Base-by-base conservation (phyloP, 148 eudicot species). In the Chenopodium quinoa region DNA sequence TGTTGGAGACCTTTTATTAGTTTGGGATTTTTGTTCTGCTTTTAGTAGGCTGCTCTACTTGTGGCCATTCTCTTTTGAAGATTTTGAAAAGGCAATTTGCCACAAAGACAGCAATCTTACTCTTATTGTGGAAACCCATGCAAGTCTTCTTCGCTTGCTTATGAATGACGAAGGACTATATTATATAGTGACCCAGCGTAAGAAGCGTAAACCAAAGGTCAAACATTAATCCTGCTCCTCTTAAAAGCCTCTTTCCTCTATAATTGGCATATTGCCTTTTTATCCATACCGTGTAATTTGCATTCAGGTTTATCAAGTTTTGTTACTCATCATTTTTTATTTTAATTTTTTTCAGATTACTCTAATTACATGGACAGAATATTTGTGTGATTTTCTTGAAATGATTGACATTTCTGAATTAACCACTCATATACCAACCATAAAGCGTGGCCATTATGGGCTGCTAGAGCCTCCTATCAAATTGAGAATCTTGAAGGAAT, bases 21-120 rank as follows among this genome's bases (percentile, higher is more conserved):
- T 91, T 77, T 96, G 99, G 99, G 95, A 96, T 81, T 96, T 96
- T 82, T 93, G 95, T 84, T 86, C 90, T 71, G 91, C 95, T 65
- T 96, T 89, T 85, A 89, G 98, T 65, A 90, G 92, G 87, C 84
- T 94, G 71, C 83, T 93, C 84, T 79, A 84, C 73, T 85, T 96
- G 88, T 96, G 88, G 76, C 97, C 97, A 14, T 96, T 90, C 86
- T 87, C 99, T 54, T 86, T 96, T 82, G 99, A 92, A 85, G 93
- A 96, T 87, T 89, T 93, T 86, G 94, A 90, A 75, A 91, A 85
- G 87, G 94, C 97, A 72, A 79, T 96, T 60, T 90, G 92, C 84
- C 90, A 90, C 86, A 93, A 90, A 88, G 97, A 90, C 70, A 90
- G 98, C 91, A 92, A 88, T 88, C 62, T 88, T 48, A 22, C 88